Evolutionary conservation across 2,329 filamentous ascomycete species (phyloP).

Genomic region (Cladophialophora exuberans): DNA sequence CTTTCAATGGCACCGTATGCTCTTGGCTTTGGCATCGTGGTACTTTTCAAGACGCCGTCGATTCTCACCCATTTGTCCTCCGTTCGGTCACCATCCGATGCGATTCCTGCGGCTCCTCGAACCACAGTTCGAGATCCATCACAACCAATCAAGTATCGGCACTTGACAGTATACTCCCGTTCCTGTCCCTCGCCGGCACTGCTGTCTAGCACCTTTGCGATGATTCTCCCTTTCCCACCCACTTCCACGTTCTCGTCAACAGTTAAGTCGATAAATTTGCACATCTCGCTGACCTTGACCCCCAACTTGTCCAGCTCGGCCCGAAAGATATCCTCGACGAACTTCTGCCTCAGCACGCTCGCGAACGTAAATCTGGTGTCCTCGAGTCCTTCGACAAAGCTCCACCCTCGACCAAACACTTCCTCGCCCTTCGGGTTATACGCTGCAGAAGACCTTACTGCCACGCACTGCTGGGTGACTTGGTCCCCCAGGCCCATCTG

Average conservation of each 20-base stretch:
- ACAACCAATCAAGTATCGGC: conserved; percentile 56
- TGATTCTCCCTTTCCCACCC: conserved; percentile 31
- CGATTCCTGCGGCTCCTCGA: conserved; percentile 49
- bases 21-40: conserved; percentile 53
- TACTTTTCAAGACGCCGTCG: conserved; percentile 52
- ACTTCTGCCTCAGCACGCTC: conserved; percentile 60
- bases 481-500: conserved; percentile 55
- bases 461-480: conserved; percentile 57
- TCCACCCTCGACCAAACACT: conserved; percentile 52
- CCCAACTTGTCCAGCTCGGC: conserved; percentile 43
- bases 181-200: conserved; percentile 31
- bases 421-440: conserved; percentile 53
- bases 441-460: conserved; percentile 53
- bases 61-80: conserved; percentile 60
- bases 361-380: conserved; percentile 57
- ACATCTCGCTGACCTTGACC: conserved; percentile 41
- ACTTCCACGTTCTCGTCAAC: conserved; percentile 40
- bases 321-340: conserved; percentile 58
- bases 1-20: conserved; percentile 56
- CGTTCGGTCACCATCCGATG: conserved; percentile 54
- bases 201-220: conserved; percentile 37
- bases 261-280: conserved; percentile 44
- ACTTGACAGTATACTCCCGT: conserved; percentile 37
- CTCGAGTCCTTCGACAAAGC: conserved; percentile 58
- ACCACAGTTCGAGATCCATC: conserved; percentile 58